Evolutionary conservation across 2,329 filamentous ascomycete genomes (phyloP), one percentile per base, ranked within the genome.

Genomic region (Nemania diffusa): DNA sequence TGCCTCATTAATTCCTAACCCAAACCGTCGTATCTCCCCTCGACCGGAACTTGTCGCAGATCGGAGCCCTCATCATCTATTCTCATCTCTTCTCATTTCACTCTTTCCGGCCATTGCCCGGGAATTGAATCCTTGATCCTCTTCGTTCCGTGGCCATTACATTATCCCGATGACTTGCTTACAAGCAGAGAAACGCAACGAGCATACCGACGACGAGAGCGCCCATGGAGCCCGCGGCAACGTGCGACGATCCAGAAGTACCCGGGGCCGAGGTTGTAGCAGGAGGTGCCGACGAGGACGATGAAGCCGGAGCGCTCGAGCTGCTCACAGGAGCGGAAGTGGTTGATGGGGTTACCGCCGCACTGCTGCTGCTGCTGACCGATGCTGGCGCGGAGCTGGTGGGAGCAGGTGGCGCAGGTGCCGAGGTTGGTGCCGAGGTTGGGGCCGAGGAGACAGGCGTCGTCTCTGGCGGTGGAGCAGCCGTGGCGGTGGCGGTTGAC

Each of bases 101-200:
- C 40, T n/a, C 15, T 52, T n/a, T 24, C n/a, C 13, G 42, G 57
- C 27, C n/a, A 22, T 32, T 44, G 32, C 17, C n/a, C 20, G 56
- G 27, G 24, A 46, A 26, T 13, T 9, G 20, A 29, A 44, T 24
- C 51, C 29, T 42, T 56, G 42, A 20, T 44, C 17, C 8, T 26
- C 20, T 15, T 55, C 27, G 15, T 53, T 24, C 34, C n/a, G n/a
- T 9, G 17, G 20, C 34, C 22, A 17, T 27, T 24, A 40, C 26
- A 44, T 44, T 17, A 20, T 20, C 17, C 40, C 15, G 17, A 17
- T 44, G n/a, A 44, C 8, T 57, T 62, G 62, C 69, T 78, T 78
- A 83, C 73, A 82, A 69, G 68, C 76, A 76, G 56, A 78, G 72
- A 44, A 79, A 72, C 8, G 77, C 78, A 15, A 76, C 78, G 27